Evolutionary conservation across 1,284 basidiomycete genomes (phyloP).

Genomic region (Pascua guehoae): DNA sequence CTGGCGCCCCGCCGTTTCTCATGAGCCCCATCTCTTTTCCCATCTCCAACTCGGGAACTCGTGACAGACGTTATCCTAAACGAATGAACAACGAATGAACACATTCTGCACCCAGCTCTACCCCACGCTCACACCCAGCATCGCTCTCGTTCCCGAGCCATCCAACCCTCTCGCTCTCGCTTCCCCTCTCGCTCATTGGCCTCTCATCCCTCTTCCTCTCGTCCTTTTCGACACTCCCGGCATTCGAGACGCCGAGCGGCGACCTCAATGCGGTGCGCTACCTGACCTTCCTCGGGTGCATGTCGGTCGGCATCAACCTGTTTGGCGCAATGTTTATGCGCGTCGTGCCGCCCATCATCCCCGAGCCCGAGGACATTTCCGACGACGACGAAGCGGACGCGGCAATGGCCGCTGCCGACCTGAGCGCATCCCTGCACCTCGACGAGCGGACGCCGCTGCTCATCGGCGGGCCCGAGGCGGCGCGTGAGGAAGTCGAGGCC

Average conservation of each 20-base stretch:
- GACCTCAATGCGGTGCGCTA: constrained; percentile 42
- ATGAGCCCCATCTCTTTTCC: no score
- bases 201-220: constrained; percentile 45
- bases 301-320: constrained; percentile 42
- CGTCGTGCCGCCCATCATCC: constrained; percentile 25
- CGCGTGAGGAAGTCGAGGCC: constrained; percentile 39
- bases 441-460: constrained; percentile 45
- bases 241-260: constrained; percentile 24
- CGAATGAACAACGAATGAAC: no score
- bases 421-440: constrained; percentile 30
- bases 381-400: constrained; percentile 5
- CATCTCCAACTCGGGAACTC: no score
- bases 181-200: constrained; percentile 46
- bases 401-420: constrained; percentile 8
- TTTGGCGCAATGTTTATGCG: constrained; percentile 45
- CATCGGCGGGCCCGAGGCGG: constrained; percentile 47
- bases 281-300: constrained; percentile 40
- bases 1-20: no score
- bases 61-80: no score
- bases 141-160: constrained; percentile 46
- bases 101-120: neutral
- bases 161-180: constrained; percentile 46
- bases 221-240: constrained; percentile 36
- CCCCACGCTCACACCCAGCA: constrained; percentile 25
- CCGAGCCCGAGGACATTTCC: constrained; percentile 3